Base-by-base conservation (phyloP, 768 basidiomycete genomes). In the Lactarius akahatsu region DNA sequence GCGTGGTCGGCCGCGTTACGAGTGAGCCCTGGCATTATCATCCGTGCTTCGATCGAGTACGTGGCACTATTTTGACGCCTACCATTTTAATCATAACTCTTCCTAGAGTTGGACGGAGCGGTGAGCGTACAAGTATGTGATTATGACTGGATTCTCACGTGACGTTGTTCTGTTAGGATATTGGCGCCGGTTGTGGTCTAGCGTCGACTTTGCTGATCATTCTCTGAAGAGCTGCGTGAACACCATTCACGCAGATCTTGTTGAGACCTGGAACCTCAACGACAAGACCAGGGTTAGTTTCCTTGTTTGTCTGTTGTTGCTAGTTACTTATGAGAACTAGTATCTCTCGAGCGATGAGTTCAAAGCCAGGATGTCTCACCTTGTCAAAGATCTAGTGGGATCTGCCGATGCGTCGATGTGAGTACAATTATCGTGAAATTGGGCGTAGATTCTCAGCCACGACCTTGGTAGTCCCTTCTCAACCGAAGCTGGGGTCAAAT, bases 21-120 rank as follows among this genome's bases (percentile, higher is more conserved):
- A 57, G 34, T 36, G 13, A 28, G n/a, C 23, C 43, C 13, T 15
- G 40, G 36, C 28, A 34, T 60, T 8, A 23, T 20, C 13, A 20
- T 65, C 26, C 41, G 61, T 6, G 23, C 64, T 3, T 61, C 64
- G 9, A 61, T 65, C 43, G 59, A 43, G 64, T 56, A 50, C 55
- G 41, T 43, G 41, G 10, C 56, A 28, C 1, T 18, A 3, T 32
- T 28, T 23, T 20, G 2, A 2, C 15, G 18, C 32, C n/a, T 28
- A 52, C 38, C 32, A 28, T 38, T 13, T 11, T 47, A 7, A 52
- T 36, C 26, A 3, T 38, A 11, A 0, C 13, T 32, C 8, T 56
- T 10, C 23, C 6, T 16, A 65, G 64, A 5, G 43, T 61, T 16
- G 55, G 64, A 20, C 59, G 54, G 30, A 30, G 26, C 20, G 26